Percentiles rank a stretch among this genome's conserved stretches.
phyloP scores from a whole-genome alignment of 1,284 basidiomycete genomes.

The Tylopilus sp. region DNA sequence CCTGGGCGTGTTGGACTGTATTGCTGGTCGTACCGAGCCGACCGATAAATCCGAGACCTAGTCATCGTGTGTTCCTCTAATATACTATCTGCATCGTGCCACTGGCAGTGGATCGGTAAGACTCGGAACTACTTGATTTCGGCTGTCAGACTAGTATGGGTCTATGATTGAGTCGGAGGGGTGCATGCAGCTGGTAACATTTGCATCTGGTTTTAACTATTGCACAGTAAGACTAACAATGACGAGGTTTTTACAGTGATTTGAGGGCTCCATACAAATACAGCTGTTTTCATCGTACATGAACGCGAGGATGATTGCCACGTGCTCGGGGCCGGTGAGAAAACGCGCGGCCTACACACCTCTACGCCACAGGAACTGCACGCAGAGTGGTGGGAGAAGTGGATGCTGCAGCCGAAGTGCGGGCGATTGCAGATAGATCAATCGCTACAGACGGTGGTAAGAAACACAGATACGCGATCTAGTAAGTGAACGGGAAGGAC shows the following conservation, averaged over 20 bases:
- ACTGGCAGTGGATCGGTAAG: too few species aligned
- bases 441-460: slow-evolving; percentile 52
- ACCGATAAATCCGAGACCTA: too few species aligned
- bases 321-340: background rate
- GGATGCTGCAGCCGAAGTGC: slow-evolving; percentile 81
- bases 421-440: slow-evolving; percentile 83
- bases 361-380: slow-evolving; percentile 50
- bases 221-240: slow-evolving; percentile 10
- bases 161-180: too few species aligned
- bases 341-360: slow-evolving; percentile 40
- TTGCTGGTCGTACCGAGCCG: too few species aligned
- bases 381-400: slow-evolving; percentile 64
- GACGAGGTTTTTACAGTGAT: slow-evolving; percentile 4
- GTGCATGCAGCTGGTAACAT: too few species aligned
- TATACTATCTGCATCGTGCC: too few species aligned
- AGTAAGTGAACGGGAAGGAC: slow-evolving; percentile 45
- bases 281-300: slow-evolving; percentile 19
- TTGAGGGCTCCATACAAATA: slow-evolving; percentile 32
- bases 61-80: too few species aligned
- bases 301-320: slow-evolving; percentile 1
- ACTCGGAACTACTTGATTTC: too few species aligned
- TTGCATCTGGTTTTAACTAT: slow-evolving; percentile 20
- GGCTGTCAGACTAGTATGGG: too few species aligned
- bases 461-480: slow-evolving; percentile 10
- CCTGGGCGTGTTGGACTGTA: too few species aligned